These are phyloP conservation scores for Spergularia bocconei DNA, from an alignment of 148 eudicot species.

Conservation along the genomic window DNA sequence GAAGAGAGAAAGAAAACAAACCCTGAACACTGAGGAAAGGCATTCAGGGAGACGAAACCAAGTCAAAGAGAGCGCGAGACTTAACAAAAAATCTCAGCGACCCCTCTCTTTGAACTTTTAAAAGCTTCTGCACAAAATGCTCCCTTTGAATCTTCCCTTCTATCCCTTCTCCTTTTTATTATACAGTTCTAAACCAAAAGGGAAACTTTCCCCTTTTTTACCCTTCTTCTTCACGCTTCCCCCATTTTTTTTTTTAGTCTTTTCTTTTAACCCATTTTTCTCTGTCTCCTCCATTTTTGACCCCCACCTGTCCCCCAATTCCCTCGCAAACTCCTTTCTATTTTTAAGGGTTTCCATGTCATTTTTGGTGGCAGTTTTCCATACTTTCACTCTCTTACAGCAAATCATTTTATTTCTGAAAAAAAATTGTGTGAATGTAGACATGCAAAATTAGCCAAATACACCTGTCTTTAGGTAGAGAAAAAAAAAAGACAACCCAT, in stretches of 20 bases:
- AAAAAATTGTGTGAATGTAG: neutral
- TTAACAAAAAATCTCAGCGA: slow-evolving; percentile 22
- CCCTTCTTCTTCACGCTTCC: neutral
- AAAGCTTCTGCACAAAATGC: slow-evolving; percentile 3
- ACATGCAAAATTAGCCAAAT: slow-evolving; percentile 7
- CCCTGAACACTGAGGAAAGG: slow-evolving; percentile 83
- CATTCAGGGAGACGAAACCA: slow-evolving; percentile 81
- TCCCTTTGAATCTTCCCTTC: slow-evolving; percentile 26
- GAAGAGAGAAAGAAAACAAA: slow-evolving; percentile 20
- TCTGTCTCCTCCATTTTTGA: neutral
- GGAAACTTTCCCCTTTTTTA: neutral
- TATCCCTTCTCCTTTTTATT: slow-evolving; percentile 4
- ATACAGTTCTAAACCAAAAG: neutral
- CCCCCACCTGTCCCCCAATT: slow-evolving; percentile 9
- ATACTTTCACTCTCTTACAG: neutral
- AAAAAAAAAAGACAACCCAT: neutral
- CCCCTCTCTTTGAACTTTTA: slow-evolving; percentile 27
- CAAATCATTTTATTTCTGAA: slow-evolving; percentile 8
- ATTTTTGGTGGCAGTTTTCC: slow-evolving; percentile 6
- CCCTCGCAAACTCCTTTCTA: slow-evolving; percentile 30
- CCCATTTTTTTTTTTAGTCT: neutral
- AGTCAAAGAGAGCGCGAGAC: slow-evolving; percentile 42
- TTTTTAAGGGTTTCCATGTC: slow-evolving; percentile 12
- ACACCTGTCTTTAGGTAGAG: slow-evolving; percentile 3
- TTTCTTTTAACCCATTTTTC: neutral